These are phyloP conservation scores for Quercus mongolica DNA, from an alignment of 306 rosid genomes.

Conservation along the genomic window DNA sequence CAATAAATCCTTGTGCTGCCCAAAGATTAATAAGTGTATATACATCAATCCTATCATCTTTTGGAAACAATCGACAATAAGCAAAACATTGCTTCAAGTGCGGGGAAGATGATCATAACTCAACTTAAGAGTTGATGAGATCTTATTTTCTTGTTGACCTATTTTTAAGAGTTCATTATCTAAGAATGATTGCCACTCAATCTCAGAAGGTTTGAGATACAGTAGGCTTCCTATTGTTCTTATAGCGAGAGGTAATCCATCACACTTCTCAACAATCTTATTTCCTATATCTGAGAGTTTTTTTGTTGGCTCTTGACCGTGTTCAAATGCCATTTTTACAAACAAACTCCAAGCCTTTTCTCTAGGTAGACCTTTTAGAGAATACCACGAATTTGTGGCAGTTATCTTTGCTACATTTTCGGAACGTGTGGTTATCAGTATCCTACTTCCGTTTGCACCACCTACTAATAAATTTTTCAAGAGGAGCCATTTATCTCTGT, in stretches of 20 bases:
- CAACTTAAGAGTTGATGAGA: background rate
- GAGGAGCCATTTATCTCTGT: background rate
- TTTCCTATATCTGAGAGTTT: accelerated
- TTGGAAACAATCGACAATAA: background rate
- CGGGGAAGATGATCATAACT: constrained; percentile 26
- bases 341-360: too few relatives aligned
- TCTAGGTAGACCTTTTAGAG: too few relatives aligned
- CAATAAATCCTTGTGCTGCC: too few relatives aligned
- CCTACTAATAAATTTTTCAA: too few relatives aligned
- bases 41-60: too few relatives aligned
- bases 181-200: too few relatives aligned
- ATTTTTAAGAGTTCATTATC: too few relatives aligned
- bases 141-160: too few relatives aligned
- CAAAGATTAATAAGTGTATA: too few relatives aligned
- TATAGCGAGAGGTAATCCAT: too few relatives aligned
- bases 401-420: background rate
- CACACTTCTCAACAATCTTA: too few relatives aligned
- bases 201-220: accelerated
- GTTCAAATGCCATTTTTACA: too few relatives aligned
- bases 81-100: constrained; percentile 22
- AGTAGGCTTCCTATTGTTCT: background rate
- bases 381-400: background rate
- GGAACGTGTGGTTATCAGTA: background rate
- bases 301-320: accelerated
- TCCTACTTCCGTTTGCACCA: constrained; percentile 2